Base-by-base conservation (phyloP, 2,329 filamentous ascomycete genomes). In the Venturia nashicola region DNA sequence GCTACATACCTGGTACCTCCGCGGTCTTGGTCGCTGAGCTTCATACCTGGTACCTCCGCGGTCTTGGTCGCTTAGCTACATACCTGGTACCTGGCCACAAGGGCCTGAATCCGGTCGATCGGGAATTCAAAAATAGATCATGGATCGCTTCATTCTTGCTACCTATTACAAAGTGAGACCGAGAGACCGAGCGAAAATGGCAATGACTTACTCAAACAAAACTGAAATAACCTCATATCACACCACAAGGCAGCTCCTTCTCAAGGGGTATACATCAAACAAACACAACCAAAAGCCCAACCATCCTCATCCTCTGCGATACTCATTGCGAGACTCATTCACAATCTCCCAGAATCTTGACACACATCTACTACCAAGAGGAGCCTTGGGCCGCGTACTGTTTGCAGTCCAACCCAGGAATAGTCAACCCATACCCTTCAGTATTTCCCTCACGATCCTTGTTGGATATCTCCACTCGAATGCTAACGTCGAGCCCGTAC, bases 371-470 rank as follows among this genome's bases (percentile, higher is more conserved):
- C 46, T 57, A 65, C 64, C 64, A 65, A 36, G 34, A 20, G 5
- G 32, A 43, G n/a, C 64, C 64, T 43, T 65, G 34, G 14, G 20
- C 46, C 18, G 42, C 44, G 43, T 65, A 65, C 16, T 40, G 64
- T 16, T 44, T 66, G n/a, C 69, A 70, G 55, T 75, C 70, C 46
- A 81, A 66, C 27, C 73, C 79, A 4, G 79, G 78, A 63, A 81
- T 76, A 59, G 71, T 76, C 65, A 81, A 77, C 0, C 79, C 79
- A 70, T 81, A 81, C 14, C 79, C 79, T 67, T 79, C 75, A 20
- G 79, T 81, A 40, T 71, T 69, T 1, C 78, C 79, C 67, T 77
- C 73, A 0, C 68, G 67, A 69, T 79, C 78, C 46, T 70, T 72
- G 8, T 74, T 74, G 43, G 73, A 74, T 65, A 80, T 77, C 72